phyloP scores from a whole-genome alignment of 345 rosid genomes.

The Mercurialis annua region DNA sequence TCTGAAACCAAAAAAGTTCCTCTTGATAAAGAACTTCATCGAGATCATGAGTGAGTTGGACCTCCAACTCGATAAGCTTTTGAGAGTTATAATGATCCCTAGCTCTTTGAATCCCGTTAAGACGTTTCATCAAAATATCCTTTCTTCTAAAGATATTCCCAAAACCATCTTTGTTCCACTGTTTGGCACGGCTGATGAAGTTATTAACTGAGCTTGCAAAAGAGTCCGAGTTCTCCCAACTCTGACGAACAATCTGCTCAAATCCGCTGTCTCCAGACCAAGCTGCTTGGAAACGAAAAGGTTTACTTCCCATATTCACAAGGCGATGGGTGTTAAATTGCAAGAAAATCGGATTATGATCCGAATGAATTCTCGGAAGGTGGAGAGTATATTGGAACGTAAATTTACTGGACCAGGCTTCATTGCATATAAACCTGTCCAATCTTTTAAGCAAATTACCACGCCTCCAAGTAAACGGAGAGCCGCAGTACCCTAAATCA shows the following conservation, averaged over 20 bases:
- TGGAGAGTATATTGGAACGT: not conserved
- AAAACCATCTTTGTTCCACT: not conserved
- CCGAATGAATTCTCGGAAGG: not conserved
- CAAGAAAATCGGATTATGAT: not conserved
- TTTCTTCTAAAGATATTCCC: not conserved
- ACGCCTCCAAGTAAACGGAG: not conserved
- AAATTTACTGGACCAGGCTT: not conserved
- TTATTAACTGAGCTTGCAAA: accelerated
- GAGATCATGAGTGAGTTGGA: not conserved
- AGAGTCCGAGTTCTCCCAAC: too few relatives aligned
- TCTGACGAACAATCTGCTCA: not conserved
- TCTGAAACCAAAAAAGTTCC: not conserved
- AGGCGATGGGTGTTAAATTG: too few relatives aligned
- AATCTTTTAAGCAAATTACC: not conserved
- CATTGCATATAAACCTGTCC: not conserved
- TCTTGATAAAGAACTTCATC: not conserved
- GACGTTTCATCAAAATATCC: accelerated
- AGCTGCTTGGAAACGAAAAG: not conserved
- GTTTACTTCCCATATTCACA: not conserved
- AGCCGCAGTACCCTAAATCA: not conserved
- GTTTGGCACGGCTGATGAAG: not conserved
- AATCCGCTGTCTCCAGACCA: not conserved
- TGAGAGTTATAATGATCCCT: not conserved
- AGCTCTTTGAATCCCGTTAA: not conserved
- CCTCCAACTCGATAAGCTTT: accelerated